Percentiles rank a stretch among this genome's conserved stretches.
Conservation (phyloP, 345 rosid species). For the Streptanthus diversifolius region DNA sequence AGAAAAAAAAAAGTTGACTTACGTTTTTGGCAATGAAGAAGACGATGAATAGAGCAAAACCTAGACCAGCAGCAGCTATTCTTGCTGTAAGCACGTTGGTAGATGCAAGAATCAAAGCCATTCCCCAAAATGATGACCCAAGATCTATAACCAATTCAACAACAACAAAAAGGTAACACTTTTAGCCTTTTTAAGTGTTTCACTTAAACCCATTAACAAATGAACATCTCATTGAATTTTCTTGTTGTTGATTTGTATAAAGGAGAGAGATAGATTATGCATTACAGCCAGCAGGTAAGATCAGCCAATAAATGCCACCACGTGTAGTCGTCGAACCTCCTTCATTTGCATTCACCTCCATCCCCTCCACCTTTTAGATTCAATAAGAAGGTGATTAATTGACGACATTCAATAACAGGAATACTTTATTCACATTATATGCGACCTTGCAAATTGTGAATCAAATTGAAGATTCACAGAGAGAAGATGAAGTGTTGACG, state of each 20-base stretch:
- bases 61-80: conserved; percentile 87
- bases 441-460: not conserved
- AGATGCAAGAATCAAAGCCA: conserved; percentile 92
- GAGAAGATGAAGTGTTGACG: not conserved
- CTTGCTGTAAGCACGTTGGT: conserved; percentile 82
- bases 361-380: conserved; percentile 78
- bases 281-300: conserved; percentile 99
- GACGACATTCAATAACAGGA: not conserved
- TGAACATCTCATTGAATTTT: not conserved
- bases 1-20: conserved; percentile 14
- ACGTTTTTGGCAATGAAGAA: conserved; percentile 89
- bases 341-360: conserved; percentile 90
- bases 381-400: not conserved
- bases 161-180: not conserved
- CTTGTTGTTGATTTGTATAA: not conserved
- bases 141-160: conserved; percentile 53
- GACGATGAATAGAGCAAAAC: conserved; percentile 70
- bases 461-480: not conserved
- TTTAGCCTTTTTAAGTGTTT: not conserved
- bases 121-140: conserved; percentile 99
- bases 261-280: not conserved
- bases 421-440: not conserved
- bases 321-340: conserved; percentile 94
- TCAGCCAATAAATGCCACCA: conserved; percentile 89
- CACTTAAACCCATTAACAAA: not conserved